phyloP scores from a whole-genome alignment of 495 filamentous ascomycete genomes.

The Aspergillus funiculosus region DNA sequence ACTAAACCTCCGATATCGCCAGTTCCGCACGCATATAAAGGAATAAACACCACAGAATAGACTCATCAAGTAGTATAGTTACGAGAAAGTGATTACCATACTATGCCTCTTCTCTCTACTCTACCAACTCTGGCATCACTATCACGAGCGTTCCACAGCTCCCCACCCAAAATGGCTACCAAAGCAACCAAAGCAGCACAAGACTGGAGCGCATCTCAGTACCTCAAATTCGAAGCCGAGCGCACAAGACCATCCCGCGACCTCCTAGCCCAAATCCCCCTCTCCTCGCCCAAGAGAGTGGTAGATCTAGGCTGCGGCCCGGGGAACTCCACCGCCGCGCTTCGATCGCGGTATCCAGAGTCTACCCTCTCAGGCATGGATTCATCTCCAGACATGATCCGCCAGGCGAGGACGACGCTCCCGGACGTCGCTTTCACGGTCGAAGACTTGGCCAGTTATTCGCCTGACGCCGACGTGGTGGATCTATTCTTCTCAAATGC shows the following conservation, averaged over 20 bases:
- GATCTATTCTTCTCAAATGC: slow-evolving; percentile 52
- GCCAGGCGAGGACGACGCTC: slow-evolving; percentile 33
- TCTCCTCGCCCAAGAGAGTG: slow-evolving; percentile 32
- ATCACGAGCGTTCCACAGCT: neutral
- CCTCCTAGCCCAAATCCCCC: slow-evolving; percentile 36
- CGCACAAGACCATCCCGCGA: slow-evolving; percentile 43
- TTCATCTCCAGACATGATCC: slow-evolving; percentile 48
- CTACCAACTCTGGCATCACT: neutral
- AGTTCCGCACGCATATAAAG: too few relatives aligned
- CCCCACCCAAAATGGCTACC: too few relatives aligned
- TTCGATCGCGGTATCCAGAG: slow-evolving; percentile 39
- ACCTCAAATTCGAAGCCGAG: slow-evolving; percentile 44
- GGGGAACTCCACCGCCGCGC: slow-evolving; percentile 45
- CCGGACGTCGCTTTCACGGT: slow-evolving; percentile 30
- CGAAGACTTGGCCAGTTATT: slow-evolving; percentile 36
- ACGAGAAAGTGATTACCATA: neutral
- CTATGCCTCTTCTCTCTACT: neutral
- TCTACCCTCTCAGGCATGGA: slow-evolving; percentile 48
- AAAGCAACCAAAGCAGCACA: slow-evolving; percentile 23
- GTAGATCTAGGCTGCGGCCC: slow-evolving; percentile 54
- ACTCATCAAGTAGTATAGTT: too few relatives aligned
- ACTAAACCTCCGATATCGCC: slow-evolving; percentile 2
- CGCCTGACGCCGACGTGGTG: slow-evolving; percentile 23
- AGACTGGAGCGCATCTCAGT: slow-evolving; percentile 46
- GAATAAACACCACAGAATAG: too few relatives aligned